Evolutionary conservation across 352 stramenopile genomes (phyloP).

Genomic region (Phytopythium kandeliae): DNA sequence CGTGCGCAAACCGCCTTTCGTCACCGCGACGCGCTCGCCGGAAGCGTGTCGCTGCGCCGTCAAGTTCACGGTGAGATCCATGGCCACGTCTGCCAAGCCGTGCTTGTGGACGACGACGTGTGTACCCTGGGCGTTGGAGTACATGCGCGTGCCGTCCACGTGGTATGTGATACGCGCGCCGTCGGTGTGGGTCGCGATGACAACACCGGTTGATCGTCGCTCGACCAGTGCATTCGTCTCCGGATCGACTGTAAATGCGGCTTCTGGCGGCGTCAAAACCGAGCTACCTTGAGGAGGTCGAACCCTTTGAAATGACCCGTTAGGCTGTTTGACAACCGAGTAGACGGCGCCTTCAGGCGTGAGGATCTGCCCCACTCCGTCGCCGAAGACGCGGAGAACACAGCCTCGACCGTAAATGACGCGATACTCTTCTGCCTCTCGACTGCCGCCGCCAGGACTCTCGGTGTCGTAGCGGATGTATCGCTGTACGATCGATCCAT

Average conservation of each 20-base stretch:
- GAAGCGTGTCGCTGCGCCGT: constrained; percentile 46
- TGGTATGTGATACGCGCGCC: constrained; percentile 59
- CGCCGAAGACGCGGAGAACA: constrained; percentile 39
- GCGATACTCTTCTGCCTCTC: constrained; percentile 26
- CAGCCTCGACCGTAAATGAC: constrained; percentile 53
- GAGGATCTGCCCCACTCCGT: constrained; percentile 31
- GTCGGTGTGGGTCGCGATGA: constrained; percentile 60
- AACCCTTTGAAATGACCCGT: neutral
- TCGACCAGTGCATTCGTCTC: constrained; percentile 69
- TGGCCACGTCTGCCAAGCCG: constrained; percentile 50
- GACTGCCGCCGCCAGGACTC: constrained; percentile 1
- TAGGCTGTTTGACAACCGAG: neutral
- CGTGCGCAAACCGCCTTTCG: constrained; percentile 57
- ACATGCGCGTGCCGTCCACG: constrained; percentile 57
- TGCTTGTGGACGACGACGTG: constrained; percentile 54
- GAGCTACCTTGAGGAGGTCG: neutral
- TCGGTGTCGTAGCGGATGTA: constrained; percentile 7
- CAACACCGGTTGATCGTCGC: constrained; percentile 30
- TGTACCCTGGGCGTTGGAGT: constrained; percentile 30
- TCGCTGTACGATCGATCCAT: constrained; percentile 49
- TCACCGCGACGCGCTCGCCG: constrained; percentile 57
- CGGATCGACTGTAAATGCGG: constrained; percentile 45
- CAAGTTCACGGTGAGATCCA: constrained; percentile 67
- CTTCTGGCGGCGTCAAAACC: constrained; percentile 1
- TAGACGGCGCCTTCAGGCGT: constrained; percentile 45